Evolutionary conservation across 805 yeast species (phyloP).

Genomic region (Sugiyamaella floridensis): DNA sequence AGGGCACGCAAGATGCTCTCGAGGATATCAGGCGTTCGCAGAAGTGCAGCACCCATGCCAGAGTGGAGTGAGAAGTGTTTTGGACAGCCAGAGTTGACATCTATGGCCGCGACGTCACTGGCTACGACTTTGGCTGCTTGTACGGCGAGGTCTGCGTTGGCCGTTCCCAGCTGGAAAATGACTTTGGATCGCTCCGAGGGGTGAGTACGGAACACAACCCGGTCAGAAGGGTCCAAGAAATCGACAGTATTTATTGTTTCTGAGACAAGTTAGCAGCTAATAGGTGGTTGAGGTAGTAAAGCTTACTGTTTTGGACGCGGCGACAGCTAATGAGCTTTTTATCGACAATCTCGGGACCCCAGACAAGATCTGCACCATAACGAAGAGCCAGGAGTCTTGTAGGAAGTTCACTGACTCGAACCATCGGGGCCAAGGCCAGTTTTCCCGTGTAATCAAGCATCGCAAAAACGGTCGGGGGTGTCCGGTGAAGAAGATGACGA

Average conservation of each 20-base stretch:
- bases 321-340: conserved; percentile 68
- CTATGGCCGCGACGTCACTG: conserved; percentile 84
- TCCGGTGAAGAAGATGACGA: not conserved
- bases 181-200: conserved; percentile 57
- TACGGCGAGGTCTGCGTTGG: conserved; percentile 78
- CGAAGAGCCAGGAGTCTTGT: conserved; percentile 71
- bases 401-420: conserved; percentile 91
- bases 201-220: conserved; percentile 65
- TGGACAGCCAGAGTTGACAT: conserved; percentile 95
- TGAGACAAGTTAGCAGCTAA: not conserved
- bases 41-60: conserved; percentile 96
- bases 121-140: conserved; percentile 79
- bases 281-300: conserved; percentile 31
- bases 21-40: conserved; percentile 72
- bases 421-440: conserved; percentile 89
- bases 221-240: conserved; percentile 31
- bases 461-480: not conserved
- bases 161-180: conserved; percentile 87
- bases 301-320: conserved; percentile 48
- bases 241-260: conserved; percentile 13
- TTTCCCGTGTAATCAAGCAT: conserved; percentile 70
- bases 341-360: conserved; percentile 95
- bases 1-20: conserved; percentile 60
- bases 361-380: conserved; percentile 89
- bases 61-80: conserved; percentile 90